phyloP scores from a whole-genome alignment of 2,329 filamentous ascomycete species.

The Arthroderma sp. region DNA sequence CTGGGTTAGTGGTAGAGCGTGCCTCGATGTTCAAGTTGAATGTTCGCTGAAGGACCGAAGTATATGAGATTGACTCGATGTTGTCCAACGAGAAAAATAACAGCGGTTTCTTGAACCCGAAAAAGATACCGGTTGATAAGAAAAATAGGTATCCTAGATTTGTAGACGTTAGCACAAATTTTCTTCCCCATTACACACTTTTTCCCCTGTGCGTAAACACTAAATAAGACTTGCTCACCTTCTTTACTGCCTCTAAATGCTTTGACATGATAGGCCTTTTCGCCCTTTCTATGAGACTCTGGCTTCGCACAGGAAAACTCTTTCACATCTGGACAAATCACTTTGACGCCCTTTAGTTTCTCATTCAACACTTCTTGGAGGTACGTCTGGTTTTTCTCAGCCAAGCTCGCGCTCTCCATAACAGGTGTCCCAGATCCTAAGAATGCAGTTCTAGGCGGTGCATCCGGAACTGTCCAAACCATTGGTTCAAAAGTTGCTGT shows the following conservation, averaged over 20 bases:
- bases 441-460: slow-evolving; percentile 33
- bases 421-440: slow-evolving; percentile 31
- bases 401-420: slow-evolving; percentile 25
- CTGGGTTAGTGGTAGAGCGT: slow-evolving; percentile 20
- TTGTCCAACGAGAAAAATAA: slow-evolving; percentile 48
- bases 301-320: slow-evolving; percentile 48
- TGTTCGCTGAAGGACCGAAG: slow-evolving; percentile 50
- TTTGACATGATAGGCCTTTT: slow-evolving; percentile 52
- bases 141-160: slow-evolving; percentile 48
- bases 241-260: slow-evolving; percentile 53
- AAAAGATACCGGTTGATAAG: slow-evolving; percentile 47
- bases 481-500: slow-evolving; percentile 39
- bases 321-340: slow-evolving; percentile 40
- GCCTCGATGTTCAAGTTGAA: slow-evolving; percentile 50
- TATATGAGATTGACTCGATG: slow-evolving; percentile 49
- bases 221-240: slow-evolving; percentile 28
- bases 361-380: slow-evolving; percentile 36
- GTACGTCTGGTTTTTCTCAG: slow-evolving; percentile 34
- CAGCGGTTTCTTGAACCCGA: slow-evolving; percentile 53
- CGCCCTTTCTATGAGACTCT: slow-evolving; percentile 48
- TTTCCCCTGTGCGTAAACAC: too few relatives aligned
- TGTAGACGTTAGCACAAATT: too few relatives aligned
- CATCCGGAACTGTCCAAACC: slow-evolving; percentile 48
- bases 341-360: slow-evolving; percentile 33
- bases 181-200: too few relatives aligned